Conservation (phyloP, 75 land plant genomes). For the Cryptomeria japonica region DNA sequence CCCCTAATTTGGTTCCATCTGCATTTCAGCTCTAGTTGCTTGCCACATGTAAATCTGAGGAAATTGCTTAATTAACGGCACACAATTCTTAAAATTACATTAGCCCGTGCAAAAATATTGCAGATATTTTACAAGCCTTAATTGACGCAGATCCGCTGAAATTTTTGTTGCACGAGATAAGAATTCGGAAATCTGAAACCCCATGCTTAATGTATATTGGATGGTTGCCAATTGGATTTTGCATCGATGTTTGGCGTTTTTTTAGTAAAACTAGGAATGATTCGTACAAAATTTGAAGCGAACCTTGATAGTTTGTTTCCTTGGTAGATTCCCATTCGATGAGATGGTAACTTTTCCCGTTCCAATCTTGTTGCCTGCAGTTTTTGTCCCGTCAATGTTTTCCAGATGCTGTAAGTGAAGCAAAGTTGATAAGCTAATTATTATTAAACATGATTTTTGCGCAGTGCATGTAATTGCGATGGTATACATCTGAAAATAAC, state of each 20-base stretch:
- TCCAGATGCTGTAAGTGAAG: background rate
- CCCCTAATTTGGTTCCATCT: background rate
- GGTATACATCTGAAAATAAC: too few relatives aligned
- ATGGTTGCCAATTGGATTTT: background rate
- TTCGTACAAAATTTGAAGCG: background rate
- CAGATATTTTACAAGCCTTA: background rate
- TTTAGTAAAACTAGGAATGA: background rate
- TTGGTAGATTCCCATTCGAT: background rate
- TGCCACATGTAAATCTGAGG: background rate
- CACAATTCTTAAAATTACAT: background rate
- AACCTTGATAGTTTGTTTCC: background rate
- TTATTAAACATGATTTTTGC: too few relatives aligned
- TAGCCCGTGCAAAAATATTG: background rate
- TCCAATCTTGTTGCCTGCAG: background rate
- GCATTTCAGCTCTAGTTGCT: background rate
- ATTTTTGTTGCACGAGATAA: background rate
- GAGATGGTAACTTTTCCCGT: background rate
- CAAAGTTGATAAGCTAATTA: background rate
- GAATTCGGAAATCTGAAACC: background rate
- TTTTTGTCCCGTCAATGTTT: background rate
- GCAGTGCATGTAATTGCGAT: too few relatives aligned
- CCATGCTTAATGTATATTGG: background rate
- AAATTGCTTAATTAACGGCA: background rate
- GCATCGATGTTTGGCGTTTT: background rate
- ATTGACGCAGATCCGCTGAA: background rate